Evolutionary conservation across 140 eudicot species (phyloP), one percentile per base, ranked within the genome.

Genomic region (Stevia rebaudiana): DNA sequence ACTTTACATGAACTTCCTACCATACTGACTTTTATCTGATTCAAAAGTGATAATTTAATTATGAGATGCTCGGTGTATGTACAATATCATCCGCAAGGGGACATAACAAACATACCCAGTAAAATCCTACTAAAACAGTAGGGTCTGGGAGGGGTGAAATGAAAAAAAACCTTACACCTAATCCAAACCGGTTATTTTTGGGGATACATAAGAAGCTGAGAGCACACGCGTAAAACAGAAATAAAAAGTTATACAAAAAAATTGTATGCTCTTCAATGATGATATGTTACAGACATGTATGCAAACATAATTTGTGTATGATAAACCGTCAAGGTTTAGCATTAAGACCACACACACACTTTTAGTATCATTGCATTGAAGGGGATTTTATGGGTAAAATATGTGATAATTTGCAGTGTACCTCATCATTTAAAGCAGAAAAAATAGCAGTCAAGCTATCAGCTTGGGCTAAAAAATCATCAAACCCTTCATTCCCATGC

Each of bases 391-490:
- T 50, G 49, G 24, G 19, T 8, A 35, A 65, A 48, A 48, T 12
- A 65, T 47, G 18, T 24, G 19, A 22, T 57, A 50, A 13, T 8
- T 66, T 57, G 16, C 22, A 33, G 28, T 22, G 60, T 88, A 92
- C 99, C 95, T 88, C 96, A 42, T 92, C 99, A 72, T 92, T 92
- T 23, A 92, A 47, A 64, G 99, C 95, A 65, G 97, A 92, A 81
- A 92, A 92, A 55, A 92, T 81, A 22, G 99, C 99, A 42, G 90
- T 85, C 80, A 92, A 81, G 80, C 97, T 83, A 79, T 92, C 95
- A 47, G 96, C 99, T 69, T 88, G 96, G 3, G 99, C 97, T 70
- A 92, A 76, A 70, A 83, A 92, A 46, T 83, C 89, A 76, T 92
- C 95, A 63, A 92, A 83, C 42, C 95, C 95, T 62, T 84, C 84